Conservation (phyloP, 1,284 basidiomycete genomes). For the Vanrija humicola region DNA sequence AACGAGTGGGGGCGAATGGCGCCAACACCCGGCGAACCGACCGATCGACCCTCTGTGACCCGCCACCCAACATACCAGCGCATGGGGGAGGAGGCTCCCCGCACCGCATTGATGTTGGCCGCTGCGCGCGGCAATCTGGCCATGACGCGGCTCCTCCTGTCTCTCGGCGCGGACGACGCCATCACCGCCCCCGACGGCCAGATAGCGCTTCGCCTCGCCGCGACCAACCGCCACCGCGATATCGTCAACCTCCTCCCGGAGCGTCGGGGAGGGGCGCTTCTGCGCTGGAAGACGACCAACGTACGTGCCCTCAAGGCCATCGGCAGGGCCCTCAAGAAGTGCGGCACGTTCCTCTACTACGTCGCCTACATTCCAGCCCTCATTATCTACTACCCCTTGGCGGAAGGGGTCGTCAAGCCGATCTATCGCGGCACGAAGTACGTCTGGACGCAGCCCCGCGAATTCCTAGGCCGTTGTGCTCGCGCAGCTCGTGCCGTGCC, state of each 20-base stretch:
- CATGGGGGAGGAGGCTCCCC: neutral
- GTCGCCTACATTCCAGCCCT: neutral
- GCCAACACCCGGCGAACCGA: too few relatives aligned
- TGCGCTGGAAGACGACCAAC: slow-evolving; percentile 1
- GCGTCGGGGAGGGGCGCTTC: slow-evolving; percentile 4
- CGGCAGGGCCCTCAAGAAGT: too few relatives aligned
- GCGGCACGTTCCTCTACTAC: neutral
- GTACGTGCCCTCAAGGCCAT: neutral
- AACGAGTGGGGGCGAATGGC: too few relatives aligned
- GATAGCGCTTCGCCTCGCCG: slow-evolving; percentile 13
- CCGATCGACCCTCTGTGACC: too few relatives aligned
- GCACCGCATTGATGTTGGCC: slow-evolving; percentile 73
- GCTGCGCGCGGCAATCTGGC: slow-evolving; percentile 66
- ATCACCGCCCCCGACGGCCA: slow-evolving; percentile 12
- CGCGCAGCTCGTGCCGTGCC: neutral
- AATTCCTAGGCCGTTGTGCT: neutral
- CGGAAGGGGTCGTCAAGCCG: neutral
- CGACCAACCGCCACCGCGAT: neutral
- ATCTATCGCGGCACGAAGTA: neutral
- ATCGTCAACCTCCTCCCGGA: slow-evolving; percentile 7
- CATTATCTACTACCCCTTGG: neutral
- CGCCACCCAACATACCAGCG: too few relatives aligned
- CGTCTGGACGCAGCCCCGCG: neutral
- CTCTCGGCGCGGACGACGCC: slow-evolving; percentile 59
- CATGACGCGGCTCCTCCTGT: slow-evolving; percentile 59